These are phyloP conservation scores for Aegilops speltoides DNA, from an alignment of 176 grass and related monocot species.

Conservation along the genomic window DNA sequence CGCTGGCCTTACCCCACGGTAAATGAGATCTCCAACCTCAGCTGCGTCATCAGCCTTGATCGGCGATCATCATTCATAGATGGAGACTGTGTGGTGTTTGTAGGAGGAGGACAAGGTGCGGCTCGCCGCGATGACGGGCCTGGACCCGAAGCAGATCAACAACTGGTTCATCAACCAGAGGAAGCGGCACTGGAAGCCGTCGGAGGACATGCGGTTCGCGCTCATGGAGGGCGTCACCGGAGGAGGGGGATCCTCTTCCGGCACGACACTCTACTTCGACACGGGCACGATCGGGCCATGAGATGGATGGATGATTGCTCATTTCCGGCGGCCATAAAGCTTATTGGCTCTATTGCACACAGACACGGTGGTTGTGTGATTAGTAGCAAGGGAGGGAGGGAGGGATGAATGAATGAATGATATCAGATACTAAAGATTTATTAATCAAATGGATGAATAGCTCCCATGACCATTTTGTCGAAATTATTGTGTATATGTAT, in stretches of 20 bases:
- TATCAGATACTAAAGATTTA: slow-evolving; percentile 7
- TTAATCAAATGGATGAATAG: slow-evolving; percentile 26
- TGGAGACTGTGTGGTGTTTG: neutral
- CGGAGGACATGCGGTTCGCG: slow-evolving; percentile 86
- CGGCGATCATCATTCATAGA: neutral
- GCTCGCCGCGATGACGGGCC: slow-evolving; percentile 66
- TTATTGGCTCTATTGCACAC: slow-evolving; percentile 38
- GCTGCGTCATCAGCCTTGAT: neutral
- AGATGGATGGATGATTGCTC: slow-evolving; percentile 50
- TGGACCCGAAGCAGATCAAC: slow-evolving; percentile 96
- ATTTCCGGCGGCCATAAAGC: slow-evolving; percentile 23
- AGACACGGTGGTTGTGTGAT: neutral
- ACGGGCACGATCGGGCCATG: slow-evolving; percentile 55
- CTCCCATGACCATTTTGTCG: slow-evolving; percentile 30
- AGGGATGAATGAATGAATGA: slow-evolving; percentile 5
- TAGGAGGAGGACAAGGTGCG: slow-evolving; percentile 94
- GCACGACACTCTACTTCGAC: slow-evolving; percentile 88
- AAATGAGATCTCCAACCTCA: too few species aligned
- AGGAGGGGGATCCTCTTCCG: slow-evolving; percentile 44
- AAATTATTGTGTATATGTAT: slow-evolving; percentile 48
- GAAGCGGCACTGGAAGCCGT: slow-evolving; percentile 96
- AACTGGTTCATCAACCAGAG: slow-evolving; percentile 99
- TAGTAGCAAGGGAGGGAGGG: slow-evolving; percentile 43
- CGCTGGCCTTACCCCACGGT: slow-evolving; percentile 97
- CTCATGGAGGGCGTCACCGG: slow-evolving; percentile 80